phyloP scores from a whole-genome alignment of 768 basidiomycete genomes.

The Leccinum variicolor region DNA sequence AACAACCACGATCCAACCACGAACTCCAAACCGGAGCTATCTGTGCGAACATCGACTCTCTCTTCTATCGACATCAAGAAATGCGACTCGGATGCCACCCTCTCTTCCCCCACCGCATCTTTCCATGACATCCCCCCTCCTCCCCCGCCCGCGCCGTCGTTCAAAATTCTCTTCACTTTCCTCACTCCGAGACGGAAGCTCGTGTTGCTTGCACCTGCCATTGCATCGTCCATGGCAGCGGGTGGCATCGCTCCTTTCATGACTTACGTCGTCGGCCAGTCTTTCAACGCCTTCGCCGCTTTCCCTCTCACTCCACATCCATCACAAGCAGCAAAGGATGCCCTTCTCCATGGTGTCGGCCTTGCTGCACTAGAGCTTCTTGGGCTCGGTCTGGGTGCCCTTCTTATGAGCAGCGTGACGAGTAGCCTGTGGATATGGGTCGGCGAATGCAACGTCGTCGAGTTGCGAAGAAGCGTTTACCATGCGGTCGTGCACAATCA shows the following conservation, averaged over 20 bases:
- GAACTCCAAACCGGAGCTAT: slow-evolving; percentile 10
- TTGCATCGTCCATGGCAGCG: slow-evolving; percentile 55
- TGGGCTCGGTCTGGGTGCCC: slow-evolving; percentile 59
- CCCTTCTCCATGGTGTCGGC: slow-evolving; percentile 55
- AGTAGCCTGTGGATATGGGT: slow-evolving; percentile 83
- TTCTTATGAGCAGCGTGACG: slow-evolving; percentile 72
- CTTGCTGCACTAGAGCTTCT: slow-evolving; percentile 63
- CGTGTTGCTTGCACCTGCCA: slow-evolving; percentile 59
- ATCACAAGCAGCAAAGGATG: slow-evolving; percentile 41
- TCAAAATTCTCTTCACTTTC: slow-evolving; percentile 66
- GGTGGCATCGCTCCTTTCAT: slow-evolving; percentile 82
- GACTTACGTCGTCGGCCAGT: slow-evolving; percentile 76
- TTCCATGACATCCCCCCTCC: slow-evolving; percentile 18
- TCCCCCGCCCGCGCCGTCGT: slow-evolving; percentile 44
- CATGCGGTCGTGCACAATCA: slow-evolving; percentile 60
- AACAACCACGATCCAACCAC: slow-evolving; percentile 26
- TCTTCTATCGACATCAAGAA: slow-evolving; percentile 22
- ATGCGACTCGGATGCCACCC: slow-evolving; percentile 3
- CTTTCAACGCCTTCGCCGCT: slow-evolving; percentile 67
- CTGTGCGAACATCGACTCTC: slow-evolving; percentile 16
- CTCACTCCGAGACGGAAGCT: slow-evolving; percentile 54
- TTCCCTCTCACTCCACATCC: slow-evolving; percentile 47
- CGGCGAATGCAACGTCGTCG: slow-evolving; percentile 75
- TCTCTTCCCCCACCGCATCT: slow-evolving; percentile 11
- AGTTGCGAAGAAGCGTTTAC: slow-evolving; percentile 68